Evolutionary conservation across 1,284 basidiomycete genomes (phyloP), one percentile per base, ranked within the genome.

Genomic region (Rhodotorula sp.): DNA sequence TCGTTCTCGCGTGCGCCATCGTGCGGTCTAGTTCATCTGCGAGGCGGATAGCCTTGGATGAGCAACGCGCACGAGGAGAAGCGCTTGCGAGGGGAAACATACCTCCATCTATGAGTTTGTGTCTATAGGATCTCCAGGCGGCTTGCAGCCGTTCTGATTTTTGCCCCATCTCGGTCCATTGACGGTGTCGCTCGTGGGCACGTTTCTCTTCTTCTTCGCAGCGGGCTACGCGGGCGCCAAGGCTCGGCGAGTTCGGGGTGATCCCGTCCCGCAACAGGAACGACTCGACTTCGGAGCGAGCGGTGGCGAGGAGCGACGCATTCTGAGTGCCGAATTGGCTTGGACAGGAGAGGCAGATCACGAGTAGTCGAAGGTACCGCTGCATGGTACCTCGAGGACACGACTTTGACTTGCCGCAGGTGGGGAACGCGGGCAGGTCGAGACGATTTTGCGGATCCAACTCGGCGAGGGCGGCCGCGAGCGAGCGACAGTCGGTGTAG

Each of bases 11-110:
- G 38, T 67, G 65, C 7, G 21, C 50, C 52, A 75, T 54, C n/a
- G 73, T 56, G 31, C 68, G 63, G 67, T 76, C 71, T 34, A 76
- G 48, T 62, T 76, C 75, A 43, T 68, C 70, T 73, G 60, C 56
- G 31, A 47, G 31, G 28, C 16, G 15, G 18, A 5, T 23, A 5
- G 59, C 28, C 43, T 5, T 8, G 34, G 18, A n/a, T 19, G 38
- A 58, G 31, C 15, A 21, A 12, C 23, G 21, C 12, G 15, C 45
- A n/a, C 18, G 31, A 14, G 3, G 10, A 10, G 54, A 38, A 6
- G 63, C 60, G 4, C 7, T 4, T 12, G 10, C 47, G 57, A 50
- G 10, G 23, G 49, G 12, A 23, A 45, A 52, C 55, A 38, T 26
- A 73, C 71, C 66, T 15, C 59, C 56, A 5, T 66, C 62, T 52